A percentile compares a stretch with the other conserved stretches of the same genome.
Conservation (phyloP, 2,329 filamentous ascomycete species). For the Cylindrodendrum hubeiense region DNA sequence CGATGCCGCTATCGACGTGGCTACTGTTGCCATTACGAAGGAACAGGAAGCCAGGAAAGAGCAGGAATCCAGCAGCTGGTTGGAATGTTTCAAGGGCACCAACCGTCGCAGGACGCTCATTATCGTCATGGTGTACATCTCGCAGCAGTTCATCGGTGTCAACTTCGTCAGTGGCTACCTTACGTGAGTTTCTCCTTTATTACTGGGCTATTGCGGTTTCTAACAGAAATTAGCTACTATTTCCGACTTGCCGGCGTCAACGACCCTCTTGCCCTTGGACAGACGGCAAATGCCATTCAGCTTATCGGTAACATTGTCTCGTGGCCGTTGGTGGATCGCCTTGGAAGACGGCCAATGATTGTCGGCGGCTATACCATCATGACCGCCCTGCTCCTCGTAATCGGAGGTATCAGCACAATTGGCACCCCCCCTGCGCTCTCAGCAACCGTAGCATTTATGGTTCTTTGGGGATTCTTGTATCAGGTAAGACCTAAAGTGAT, state of each 20-base stretch:
- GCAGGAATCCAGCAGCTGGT: conserved; percentile 35
- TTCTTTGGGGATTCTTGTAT: conserved; percentile 45
- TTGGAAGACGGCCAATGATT: conserved; percentile 47
- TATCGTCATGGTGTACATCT: conserved; percentile 48
- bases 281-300: conserved; percentile 46
- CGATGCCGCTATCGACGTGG: conserved; percentile 32
- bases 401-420: conserved; percentile 48
- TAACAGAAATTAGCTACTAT: conserved; percentile 33
- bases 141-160: conserved; percentile 47
- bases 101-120: conserved; percentile 46
- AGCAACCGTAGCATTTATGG: conserved; percentile 46
- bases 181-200: conserved; percentile 21
- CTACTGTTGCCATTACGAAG: conserved; percentile 38
- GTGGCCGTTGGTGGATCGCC: conserved; percentile 46
- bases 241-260: conserved; percentile 45
- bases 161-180: conserved; percentile 47
- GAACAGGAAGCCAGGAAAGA: conserved; percentile 40
- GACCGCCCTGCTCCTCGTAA: conserved; percentile 44
- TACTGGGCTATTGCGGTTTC: fast-evolving
- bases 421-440: conserved; percentile 33
- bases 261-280: conserved; percentile 44
- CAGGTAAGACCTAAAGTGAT: conserved; percentile 25
- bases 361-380: conserved; percentile 45
- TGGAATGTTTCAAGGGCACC: conserved; percentile 45
- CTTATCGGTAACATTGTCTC: conserved; percentile 47